Base-by-base conservation (phyloP, 352 stramenopile species). In the Phytophthora fragariae region DNA sequence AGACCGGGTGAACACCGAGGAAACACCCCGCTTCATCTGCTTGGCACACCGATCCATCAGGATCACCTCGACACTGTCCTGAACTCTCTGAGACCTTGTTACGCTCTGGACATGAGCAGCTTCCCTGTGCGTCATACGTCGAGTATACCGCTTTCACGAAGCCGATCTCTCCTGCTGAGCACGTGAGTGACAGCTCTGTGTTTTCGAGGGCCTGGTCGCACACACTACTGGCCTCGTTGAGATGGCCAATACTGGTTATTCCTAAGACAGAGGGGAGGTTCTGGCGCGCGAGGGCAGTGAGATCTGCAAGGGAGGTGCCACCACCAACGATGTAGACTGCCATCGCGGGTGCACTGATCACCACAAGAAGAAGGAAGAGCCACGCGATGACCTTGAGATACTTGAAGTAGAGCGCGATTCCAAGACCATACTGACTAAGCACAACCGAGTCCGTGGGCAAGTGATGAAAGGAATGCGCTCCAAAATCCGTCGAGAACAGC, bases 321-420 rank as follows among this genome's bases (percentile, higher is more conserved):
- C 89, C 89, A 19, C 82, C 84, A 24, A 91, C 70, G 58, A 92
- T 85, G 70, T 89, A 96, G 19, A 94, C 81, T 15, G 81, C 61
- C 46, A 96, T 67, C 31, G 78, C 61, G 15, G 89, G 89, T 41
- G 78, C 68, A 64, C 83, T 94, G 31, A 96, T 73, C 21, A 91
- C 61, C 17, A 89, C 73, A 39, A 96, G 85, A 33, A 96, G 57
- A 64, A 96, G 78, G 68, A 96, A 96, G 8, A 96, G 77, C 87
- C 89, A 96, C 17, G 82, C 73, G 69, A 96, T 90, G 63, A 92
- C 89, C 65, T 96, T 96, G 70, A 96, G 83, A 82, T 92, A 96
- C 68, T 92, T 93, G 80, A 96, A 96, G 75, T 94, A 94, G 35
- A 94, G 81, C 7, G 80, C 86, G 62, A 94, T 89, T 57, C 85